Evolutionary conservation across 2,329 filamentous ascomycete genomes (phyloP), one percentile per base, ranked within the genome.

Genomic region (Fonsecaea pedrosoi): DNA sequence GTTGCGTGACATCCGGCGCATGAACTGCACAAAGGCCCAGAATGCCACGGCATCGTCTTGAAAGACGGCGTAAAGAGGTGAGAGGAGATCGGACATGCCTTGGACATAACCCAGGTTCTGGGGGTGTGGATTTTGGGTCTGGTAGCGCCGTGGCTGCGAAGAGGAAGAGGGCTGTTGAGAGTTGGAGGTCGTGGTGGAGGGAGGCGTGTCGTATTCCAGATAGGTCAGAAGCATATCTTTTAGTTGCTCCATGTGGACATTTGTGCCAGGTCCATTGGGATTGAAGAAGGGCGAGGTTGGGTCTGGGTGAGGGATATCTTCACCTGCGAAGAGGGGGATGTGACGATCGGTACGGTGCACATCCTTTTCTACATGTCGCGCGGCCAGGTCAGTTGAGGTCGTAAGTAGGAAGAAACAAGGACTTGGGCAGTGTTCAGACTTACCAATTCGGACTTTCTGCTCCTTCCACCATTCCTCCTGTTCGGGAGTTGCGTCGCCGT

Each of bases 161-260:
- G 65, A 66, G 32, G 68, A 53, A 12, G 65, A 61, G 9, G 68
- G 32, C 15, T 50, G 8, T 37, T 38, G 54, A 12, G 53, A 2
- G 21, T n/a, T 21, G 2, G 61, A 10, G 32, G 60, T 30, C 38
- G 32, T 56, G 25, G 67, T 21, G 18, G 70, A 67, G 37, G 71
- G 70, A 42, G 72, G 72, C 13, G 70, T 72, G 81, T 99, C 99
- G 80, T 96, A 96, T 80, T 99, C 95, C 77, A 99, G 98, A 79
- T 99, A 99, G 0, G 95, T 98, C 18, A 99, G 85, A 0, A 99
- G 89, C 92, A 99, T 96, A 77, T 99, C 95, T 81, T 99, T 99
- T 87, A 99, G 92, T 81, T 99, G 95, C 79, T 99, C 95, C 70
- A 99, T 86, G 78, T 99, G 95, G 5, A 97, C 94, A 74, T 99